Evolutionary conservation across 106 monocot species (phyloP), one percentile per base, ranked within the genome.

Genomic region (Dendrobium nobile): DNA sequence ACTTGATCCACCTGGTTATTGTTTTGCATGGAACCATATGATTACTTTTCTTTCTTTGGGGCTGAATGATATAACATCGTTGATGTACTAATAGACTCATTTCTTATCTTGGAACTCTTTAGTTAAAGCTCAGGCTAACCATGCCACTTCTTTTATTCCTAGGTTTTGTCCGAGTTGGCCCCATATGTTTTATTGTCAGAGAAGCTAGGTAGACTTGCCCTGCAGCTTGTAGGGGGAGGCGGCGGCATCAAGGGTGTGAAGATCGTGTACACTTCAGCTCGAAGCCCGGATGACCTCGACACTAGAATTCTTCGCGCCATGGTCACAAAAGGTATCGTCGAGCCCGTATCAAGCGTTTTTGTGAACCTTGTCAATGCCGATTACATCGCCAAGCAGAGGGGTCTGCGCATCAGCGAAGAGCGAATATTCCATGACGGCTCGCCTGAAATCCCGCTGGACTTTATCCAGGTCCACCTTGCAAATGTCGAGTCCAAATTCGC

Each of bases 351-450:
- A 8, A 87, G 81, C 22, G 85, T 82, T 1, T 93, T 87, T 42
- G 87, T 95, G 56, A 95, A 95, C 79, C 81, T 95, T 8, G 95
- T 95, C 48, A 95, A 93, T 76, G 92, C 95, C 2, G 95, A 95
- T 72, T 95, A 87, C 78, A 84, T 86, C 2, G 90, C 95, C 31
- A 95, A 90, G 73, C 91, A 93, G 55, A 78, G 92, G 48, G 95
- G 95, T 16, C 86, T 95, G 61, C 87, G 91, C 15, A 89, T 95
- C 54, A 86, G 82, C 13, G 95, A 95, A 73, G 95, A 93, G 82
- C 85, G 93, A 4, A 54, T 88, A 68, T 85, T 79, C 51, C 80
- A 81, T 54, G 89, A 89, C 37, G 86, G 88, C 0, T 87, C 86
- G 6, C 82, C 85, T 0, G 95, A 88, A 37, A 19, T 85, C 56